Conservation (phyloP, 225 moss, liverwort and hornwort species). For the Bryum argenteum region DNA sequence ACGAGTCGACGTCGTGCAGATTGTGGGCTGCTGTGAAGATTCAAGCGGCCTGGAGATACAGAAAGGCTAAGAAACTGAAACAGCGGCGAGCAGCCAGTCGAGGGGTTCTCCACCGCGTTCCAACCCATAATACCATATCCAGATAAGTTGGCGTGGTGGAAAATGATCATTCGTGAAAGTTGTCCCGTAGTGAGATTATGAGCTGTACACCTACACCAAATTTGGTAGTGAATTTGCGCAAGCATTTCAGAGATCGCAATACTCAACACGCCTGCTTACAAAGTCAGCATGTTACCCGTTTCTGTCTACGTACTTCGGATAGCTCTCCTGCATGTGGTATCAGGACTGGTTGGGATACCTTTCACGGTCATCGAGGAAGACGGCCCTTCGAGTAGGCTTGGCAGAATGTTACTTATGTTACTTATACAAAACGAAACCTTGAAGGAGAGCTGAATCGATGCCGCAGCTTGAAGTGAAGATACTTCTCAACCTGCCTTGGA, state of each 20-base stretch:
- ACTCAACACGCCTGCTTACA: not conserved
- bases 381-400: too few species aligned
- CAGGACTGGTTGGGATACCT: not conserved
- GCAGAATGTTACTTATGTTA: not conserved
- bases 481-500: conserved; percentile 18
- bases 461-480: not conserved
- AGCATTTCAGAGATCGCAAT: conserved; percentile 2
- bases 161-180: not conserved
- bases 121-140: conserved; percentile 11
- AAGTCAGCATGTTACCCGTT: not conserved
- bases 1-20: conserved; percentile 39
- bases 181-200: not conserved
- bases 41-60: conserved; percentile 51
- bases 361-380: too few species aligned
- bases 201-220: not conserved
- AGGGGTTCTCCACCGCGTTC: conserved; percentile 2
- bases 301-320: not conserved
- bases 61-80: conserved; percentile 25
- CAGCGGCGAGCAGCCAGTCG: conserved; percentile 8
- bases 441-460: not conserved
- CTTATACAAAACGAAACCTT: not conserved
- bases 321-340: not conserved
- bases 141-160: conserved; percentile 25
- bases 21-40: conserved; percentile 47
- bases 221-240: not conserved